These are phyloP conservation scores for Isochrysis galbana DNA, from an alignment of 78 protist species.

Conservation along the genomic window DNA sequence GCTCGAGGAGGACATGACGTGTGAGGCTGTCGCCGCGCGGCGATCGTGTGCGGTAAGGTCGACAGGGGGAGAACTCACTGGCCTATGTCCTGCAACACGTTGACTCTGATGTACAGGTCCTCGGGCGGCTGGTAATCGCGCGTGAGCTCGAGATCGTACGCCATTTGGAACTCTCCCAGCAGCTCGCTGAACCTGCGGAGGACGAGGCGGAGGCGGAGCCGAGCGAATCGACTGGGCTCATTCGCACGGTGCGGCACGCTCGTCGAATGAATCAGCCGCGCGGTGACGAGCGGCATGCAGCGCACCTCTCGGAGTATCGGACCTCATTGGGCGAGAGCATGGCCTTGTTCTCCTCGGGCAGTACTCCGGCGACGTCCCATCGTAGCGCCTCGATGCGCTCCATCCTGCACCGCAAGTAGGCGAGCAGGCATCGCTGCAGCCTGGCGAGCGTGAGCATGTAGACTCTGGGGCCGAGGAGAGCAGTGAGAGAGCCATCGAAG, in stretches of 20 bases:
- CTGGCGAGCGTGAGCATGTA: not conserved
- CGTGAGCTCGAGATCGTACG: not conserved
- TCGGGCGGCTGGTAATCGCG: not conserved
- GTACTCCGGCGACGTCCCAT: not conserved
- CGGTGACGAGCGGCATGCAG: not conserved
- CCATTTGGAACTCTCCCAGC: not conserved
- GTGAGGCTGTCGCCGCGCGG: too few species aligned
- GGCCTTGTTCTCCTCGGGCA: not conserved
- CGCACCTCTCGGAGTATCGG: not conserved
- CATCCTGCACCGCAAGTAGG: not conserved
- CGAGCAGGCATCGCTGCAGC: not conserved
- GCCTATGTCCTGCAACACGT: not conserved
- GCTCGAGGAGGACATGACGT: too few species aligned
- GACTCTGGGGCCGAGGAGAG: not conserved
- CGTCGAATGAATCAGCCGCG: not conserved
- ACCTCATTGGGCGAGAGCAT: not conserved
- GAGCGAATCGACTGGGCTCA: not conserved
- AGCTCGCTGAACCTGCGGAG: not conserved
- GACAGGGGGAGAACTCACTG: not conserved
- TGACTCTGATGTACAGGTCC: not conserved
- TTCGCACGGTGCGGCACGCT: not conserved
- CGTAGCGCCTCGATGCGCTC: not conserved
- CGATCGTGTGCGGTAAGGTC: too few species aligned
- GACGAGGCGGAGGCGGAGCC: not conserved
- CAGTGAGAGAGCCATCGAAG: not conserved